phyloP scores from a whole-genome alignment of 768 basidiomycete genomes.

The Lentinula aciculospora region DNA sequence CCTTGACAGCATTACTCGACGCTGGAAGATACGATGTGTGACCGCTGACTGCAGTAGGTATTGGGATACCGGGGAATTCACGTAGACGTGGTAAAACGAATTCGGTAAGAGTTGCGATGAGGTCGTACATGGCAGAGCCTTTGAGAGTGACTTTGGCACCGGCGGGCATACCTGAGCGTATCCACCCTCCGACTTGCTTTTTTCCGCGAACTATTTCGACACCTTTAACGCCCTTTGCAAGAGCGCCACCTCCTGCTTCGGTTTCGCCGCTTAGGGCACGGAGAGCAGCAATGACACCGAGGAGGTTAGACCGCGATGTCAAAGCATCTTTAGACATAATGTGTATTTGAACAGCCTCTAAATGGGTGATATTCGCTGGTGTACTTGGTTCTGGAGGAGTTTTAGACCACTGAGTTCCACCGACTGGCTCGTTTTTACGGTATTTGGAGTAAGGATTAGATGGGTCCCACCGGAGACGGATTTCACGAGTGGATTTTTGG shows the following conservation, averaged over 20 bases:
- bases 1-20: conserved; percentile 62
- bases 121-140: conserved; percentile 93
- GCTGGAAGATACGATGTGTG: conserved; percentile 27
- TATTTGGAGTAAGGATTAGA: conserved; percentile 78
- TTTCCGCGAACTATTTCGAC: conserved; percentile 71
- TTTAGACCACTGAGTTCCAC: conserved; percentile 64
- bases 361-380: conserved; percentile 60
- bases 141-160: conserved; percentile 89
- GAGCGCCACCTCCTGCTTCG: conserved; percentile 63
- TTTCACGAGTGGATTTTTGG: conserved; percentile 48
- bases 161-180: conserved; percentile 74
- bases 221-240: conserved; percentile 48
- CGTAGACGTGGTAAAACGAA: conserved; percentile 93
- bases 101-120: conserved; percentile 81
- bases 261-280: conserved; percentile 86
- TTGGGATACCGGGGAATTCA: conserved; percentile 79
- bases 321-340: conserved; percentile 81
- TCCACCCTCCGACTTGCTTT: conserved; percentile 76
- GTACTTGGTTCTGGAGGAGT: conserved; percentile 63
- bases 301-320: conserved; percentile 60
- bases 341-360: conserved; percentile 85
- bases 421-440: conserved; percentile 69
- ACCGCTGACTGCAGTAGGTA: conserved; percentile 38
- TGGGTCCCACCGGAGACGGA: conserved; percentile 69
- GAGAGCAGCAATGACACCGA: conserved; percentile 84